Evolutionary conservation across 345 rosid species (phyloP).

Genomic region (Eucalyptus grandis): DNA sequence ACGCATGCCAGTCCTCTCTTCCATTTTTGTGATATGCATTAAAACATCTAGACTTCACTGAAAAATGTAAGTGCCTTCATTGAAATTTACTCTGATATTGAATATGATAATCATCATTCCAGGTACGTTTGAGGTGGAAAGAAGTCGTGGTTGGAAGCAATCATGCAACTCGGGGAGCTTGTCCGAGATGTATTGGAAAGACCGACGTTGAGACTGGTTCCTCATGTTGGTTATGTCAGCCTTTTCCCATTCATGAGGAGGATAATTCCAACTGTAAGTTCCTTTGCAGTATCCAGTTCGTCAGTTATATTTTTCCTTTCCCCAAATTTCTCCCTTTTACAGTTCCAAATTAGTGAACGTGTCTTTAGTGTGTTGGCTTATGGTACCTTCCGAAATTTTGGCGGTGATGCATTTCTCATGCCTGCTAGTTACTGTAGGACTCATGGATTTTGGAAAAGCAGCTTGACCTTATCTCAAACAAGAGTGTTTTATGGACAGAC

Average conservation of each 20-base stretch:
- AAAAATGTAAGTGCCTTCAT: background rate
- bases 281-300: background rate
- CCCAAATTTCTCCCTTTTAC: background rate
- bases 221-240: conserved; percentile 90
- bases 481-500: conserved; percentile 62
- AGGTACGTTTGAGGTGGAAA: conserved; percentile 85
- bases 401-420: background rate
- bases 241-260: conserved; percentile 85
- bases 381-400: background rate
- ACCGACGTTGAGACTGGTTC: conserved; percentile 68
- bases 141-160: conserved; percentile 30
- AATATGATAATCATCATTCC: background rate
- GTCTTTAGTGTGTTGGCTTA: background rate
- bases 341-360: background rate
- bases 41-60: background rate
- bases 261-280: conserved; percentile 84
- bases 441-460: conserved; percentile 81
- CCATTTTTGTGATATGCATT: background rate
- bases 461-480: conserved; percentile 71
- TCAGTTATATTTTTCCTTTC: background rate
- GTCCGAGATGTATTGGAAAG: conserved; percentile 61
- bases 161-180: conserved; percentile 38
- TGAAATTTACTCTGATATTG: background rate
- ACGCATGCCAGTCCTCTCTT: background rate
- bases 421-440: conserved; percentile 23